These are phyloP conservation scores for Xylaria cubensis DNA, from an alignment of 495 filamentous ascomycete genomes.

Conservation along the genomic window DNA sequence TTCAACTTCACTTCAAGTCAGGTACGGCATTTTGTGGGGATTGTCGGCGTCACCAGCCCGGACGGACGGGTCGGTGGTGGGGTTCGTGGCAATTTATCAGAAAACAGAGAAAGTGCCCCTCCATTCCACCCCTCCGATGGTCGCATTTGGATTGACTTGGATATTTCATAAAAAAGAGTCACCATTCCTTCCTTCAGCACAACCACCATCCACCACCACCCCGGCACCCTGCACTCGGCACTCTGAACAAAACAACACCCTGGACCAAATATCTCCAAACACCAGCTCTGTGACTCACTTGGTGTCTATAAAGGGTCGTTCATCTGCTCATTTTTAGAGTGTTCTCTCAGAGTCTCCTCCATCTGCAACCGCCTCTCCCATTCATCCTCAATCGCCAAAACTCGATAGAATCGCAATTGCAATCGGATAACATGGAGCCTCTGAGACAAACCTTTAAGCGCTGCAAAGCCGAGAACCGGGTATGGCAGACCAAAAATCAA, in stretches of 20 bases:
- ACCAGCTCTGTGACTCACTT: conserved; percentile 12
- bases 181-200: conserved; percentile 4
- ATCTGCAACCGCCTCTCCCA: background rate
- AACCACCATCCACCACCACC: background rate
- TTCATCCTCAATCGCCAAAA: background rate
- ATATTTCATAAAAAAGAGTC: conserved; percentile 18
- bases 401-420: conserved; percentile 16
- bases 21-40: background rate
- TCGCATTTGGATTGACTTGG: background rate
- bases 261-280: background rate
- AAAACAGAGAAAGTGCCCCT: conserved; percentile 21
- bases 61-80: background rate
- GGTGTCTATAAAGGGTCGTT: conserved; percentile 18
- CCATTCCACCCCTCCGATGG: conserved; percentile 11
- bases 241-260: background rate
- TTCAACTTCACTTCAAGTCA: background rate
- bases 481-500: conserved; percentile 41
- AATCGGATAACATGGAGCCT: conserved; percentile 62
- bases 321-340: background rate
- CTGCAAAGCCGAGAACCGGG: conserved; percentile 78
- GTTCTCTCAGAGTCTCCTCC: conserved; percentile 1
- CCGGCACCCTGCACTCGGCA: background rate
- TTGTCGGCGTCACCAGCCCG: background rate
- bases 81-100: conserved; percentile 24
- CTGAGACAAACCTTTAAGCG: conserved; percentile 87